Conservation (phyloP, 441 rosid species). For the Pelargonium citronellum region DNA sequence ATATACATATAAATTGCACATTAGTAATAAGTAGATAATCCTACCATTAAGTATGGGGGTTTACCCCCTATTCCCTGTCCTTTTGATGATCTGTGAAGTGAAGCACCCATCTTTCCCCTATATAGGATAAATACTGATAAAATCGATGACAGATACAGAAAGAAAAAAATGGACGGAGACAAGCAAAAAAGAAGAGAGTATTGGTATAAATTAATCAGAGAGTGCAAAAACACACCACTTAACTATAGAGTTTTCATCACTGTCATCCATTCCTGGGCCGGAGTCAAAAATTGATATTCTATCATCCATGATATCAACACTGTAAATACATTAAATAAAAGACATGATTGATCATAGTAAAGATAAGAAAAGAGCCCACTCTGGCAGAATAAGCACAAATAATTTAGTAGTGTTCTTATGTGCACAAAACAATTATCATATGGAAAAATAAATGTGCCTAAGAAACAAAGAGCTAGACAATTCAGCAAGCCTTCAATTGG, state of each 20-base stretch:
- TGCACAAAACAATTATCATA: not conserved
- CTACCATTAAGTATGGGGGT: slow-evolving; percentile 68
- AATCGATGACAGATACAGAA: not conserved
- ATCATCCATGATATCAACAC: slow-evolving; percentile 42
- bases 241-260: slow-evolving; percentile 45
- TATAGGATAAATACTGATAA: slow-evolving; percentile 14
- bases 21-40: not conserved
- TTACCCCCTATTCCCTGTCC: slow-evolving; percentile 47
- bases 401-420: not conserved
- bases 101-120: slow-evolving; percentile 82
- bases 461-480: not conserved
- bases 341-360: slow-evolving; percentile 3
- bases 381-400: not conserved
- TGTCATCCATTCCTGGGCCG: slow-evolving; percentile 73
- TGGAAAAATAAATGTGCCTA: not conserved
- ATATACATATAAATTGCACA: not conserved
- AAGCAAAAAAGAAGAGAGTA: not conserved
- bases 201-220: slow-evolving; percentile 9
- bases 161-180: not conserved
- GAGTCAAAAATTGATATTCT: slow-evolving; percentile 57
- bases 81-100: slow-evolving; percentile 51
- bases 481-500: not conserved
- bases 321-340: slow-evolving; percentile 29
- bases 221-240: slow-evolving; percentile 49
- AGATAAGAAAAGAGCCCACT: not conserved